A percentile compares a stretch with the other conserved stretches of the same genome.
Evolutionary conservation across 345 rosid genomes (phyloP).

Genomic region (Gossypium herbaceum): DNA sequence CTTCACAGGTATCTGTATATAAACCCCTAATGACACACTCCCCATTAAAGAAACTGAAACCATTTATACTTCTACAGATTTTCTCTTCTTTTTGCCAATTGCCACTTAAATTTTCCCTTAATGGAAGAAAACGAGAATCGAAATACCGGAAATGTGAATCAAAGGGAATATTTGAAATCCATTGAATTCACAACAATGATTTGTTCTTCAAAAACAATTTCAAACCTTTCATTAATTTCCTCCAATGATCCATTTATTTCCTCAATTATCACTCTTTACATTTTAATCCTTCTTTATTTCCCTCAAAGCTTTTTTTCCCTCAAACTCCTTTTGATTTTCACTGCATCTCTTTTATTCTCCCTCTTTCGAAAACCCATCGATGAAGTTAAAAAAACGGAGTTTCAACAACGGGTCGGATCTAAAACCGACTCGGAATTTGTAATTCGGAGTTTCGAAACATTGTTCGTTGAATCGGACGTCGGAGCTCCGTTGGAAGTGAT

Average conservation of each 20-base stretch:
- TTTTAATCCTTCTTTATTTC: slow-evolving; percentile 46
- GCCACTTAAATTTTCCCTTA: slow-evolving; percentile 24
- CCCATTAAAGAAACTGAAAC: too few species aligned
- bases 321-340: slow-evolving; percentile 38
- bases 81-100: too few species aligned
- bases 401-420: slow-evolving; percentile 19
- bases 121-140: slow-evolving; percentile 17
- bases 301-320: slow-evolving; percentile 30
- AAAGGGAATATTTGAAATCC: not conserved
- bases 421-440: not conserved
- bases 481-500: slow-evolving; percentile 80
- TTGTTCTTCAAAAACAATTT: slow-evolving; percentile 8
- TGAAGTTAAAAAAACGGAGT: not conserved
- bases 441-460: slow-evolving; percentile 18
- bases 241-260: slow-evolving; percentile 50
- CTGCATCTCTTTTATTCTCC: slow-evolving; percentile 40
- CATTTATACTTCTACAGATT: too few species aligned
- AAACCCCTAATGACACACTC: too few species aligned
- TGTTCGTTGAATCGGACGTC: slow-evolving; percentile 66
- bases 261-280: slow-evolving; percentile 45
- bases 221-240: not conserved
- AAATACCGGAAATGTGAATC: slow-evolving; percentile 8
- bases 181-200: slow-evolving; percentile 4
- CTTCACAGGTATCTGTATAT: too few species aligned
- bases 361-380: slow-evolving; percentile 32